Conservation (phyloP, 305 asterid genomes). For the Fraxinus albicans region DNA sequence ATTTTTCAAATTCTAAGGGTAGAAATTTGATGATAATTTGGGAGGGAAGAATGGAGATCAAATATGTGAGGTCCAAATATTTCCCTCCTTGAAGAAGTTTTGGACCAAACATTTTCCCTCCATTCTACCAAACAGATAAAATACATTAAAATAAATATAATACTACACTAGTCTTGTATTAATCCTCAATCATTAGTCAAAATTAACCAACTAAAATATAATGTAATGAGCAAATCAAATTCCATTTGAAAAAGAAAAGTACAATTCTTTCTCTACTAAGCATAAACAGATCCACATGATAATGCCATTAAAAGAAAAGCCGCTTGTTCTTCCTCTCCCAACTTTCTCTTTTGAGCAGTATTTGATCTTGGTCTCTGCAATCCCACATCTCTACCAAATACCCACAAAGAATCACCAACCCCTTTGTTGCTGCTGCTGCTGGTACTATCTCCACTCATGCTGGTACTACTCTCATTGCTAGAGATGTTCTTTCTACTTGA, state of each 20-base stretch:
- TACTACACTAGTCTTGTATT: neutral
- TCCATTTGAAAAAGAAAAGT: neutral
- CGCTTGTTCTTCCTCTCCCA: conserved; percentile 87
- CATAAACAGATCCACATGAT: conserved; percentile 88
- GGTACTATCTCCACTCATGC: conserved; percentile 54
- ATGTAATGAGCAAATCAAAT: neutral
- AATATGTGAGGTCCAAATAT: conserved; percentile 31
- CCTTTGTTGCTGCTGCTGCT: conserved; percentile 28
- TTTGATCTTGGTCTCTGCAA: conserved; percentile 78
- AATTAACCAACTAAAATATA: neutral
- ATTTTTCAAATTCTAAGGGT: neutral
- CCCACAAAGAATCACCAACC: conserved; percentile 24
- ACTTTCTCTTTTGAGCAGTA: conserved; percentile 53
- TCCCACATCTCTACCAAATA: conserved; percentile 57
- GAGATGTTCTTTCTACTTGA: conserved; percentile 10
- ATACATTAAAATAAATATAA: neutral
- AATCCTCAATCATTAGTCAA: neutral
- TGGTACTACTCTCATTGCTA: conserved; percentile 41
- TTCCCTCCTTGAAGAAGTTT: conserved; percentile 4
- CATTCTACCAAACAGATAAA: conserved; percentile 22
- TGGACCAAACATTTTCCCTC: conserved; percentile 36
- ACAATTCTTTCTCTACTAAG: conserved; percentile 31
- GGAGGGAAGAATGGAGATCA: conserved; percentile 39
- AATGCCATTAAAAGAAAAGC: conserved; percentile 82
- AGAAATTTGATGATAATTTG: conserved; percentile 3